phyloP scores from a whole-genome alignment of 257 asterid species.

The Jasminum sambac region DNA sequence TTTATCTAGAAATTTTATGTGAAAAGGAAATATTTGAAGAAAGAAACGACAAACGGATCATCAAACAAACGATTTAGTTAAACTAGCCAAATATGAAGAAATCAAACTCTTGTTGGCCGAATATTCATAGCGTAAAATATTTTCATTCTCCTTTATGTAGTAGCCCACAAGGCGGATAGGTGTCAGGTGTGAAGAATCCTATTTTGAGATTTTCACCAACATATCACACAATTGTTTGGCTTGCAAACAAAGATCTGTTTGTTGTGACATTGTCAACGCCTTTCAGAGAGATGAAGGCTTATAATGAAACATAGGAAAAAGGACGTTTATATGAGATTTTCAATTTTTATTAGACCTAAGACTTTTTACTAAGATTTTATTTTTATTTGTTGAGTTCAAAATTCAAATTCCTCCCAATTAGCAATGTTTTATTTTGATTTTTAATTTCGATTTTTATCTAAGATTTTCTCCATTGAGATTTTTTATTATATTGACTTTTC shows the following conservation, averaged over 20 bases:
- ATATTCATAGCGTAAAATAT: slow-evolving; percentile 25
- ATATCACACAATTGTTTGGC: slow-evolving; percentile 37
- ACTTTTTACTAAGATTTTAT: too few species aligned
- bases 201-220: slow-evolving; percentile 34
- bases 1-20: background rate
- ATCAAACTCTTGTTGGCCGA: slow-evolving; percentile 27
- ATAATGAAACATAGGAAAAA: slow-evolving; percentile 18
- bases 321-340: too few species aligned
- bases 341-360: too few species aligned
- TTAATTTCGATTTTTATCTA: too few species aligned
- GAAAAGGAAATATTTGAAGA: background rate
- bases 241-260: slow-evolving; percentile 40
- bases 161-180: slow-evolving; percentile 16
- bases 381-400: too few species aligned
- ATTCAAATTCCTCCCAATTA: too few species aligned
- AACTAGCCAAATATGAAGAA: slow-evolving; percentile 31
- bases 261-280: slow-evolving; percentile 40
- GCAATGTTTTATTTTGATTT: too few species aligned
- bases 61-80: background rate
- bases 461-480: too few species aligned
- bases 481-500: too few species aligned
- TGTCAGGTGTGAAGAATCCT: slow-evolving; percentile 46
- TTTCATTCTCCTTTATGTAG: slow-evolving; percentile 32
- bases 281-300: slow-evolving; percentile 14
- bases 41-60: background rate